Evolutionary conservation across 495 filamentous ascomycete species (phyloP), one percentile per base, ranked within the genome.

Genomic region (Neurospora sp.): DNA sequence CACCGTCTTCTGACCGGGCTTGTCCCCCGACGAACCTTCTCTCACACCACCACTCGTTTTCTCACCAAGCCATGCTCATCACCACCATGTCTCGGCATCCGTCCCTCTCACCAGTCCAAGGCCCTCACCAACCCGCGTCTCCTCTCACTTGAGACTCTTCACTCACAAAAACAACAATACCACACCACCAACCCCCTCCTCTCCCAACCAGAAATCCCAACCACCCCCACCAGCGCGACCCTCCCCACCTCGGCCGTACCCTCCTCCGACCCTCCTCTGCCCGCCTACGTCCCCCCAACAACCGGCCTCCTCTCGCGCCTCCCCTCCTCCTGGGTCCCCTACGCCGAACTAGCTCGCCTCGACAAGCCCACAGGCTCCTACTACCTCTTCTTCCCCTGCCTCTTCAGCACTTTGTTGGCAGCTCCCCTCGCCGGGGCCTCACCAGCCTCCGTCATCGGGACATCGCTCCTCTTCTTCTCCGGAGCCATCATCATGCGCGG

Each of bases 401-500:
- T 96, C 42, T 99, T 95, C 84, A 96, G 93, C 41, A 97, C 95
- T 0, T 88, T 94, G 20, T 81, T 91, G 74, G 90, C 88, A 7
- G 91, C 87, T 39, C 91, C 87, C 10, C 86, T 90, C 27, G 86
- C 85, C 69, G 78, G 80, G 1, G 84, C 92, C 3, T 75, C 88
- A 1, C 87, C 90, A 1, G 74, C 84, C 35, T 79, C 88, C 10
- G 87, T 93, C 18, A 12, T 92, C 39, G 82, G 86, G 66, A 96
- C 93, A 2, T 86, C 87, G 3, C 82, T 89, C 3, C 90, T 97
- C 72, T 99, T 99, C 86, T 90, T 96, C 79, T 83, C 88, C 10
- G 96, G 96, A 49, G 95, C 96, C 3, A 79, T 98, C 73, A 91
- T 98, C 78, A 98, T 99, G 96, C 93, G 96, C 71, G 94, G 96